Conservation (phyloP, 805 yeast species). For the Yarrowia keelungensis region DNA sequence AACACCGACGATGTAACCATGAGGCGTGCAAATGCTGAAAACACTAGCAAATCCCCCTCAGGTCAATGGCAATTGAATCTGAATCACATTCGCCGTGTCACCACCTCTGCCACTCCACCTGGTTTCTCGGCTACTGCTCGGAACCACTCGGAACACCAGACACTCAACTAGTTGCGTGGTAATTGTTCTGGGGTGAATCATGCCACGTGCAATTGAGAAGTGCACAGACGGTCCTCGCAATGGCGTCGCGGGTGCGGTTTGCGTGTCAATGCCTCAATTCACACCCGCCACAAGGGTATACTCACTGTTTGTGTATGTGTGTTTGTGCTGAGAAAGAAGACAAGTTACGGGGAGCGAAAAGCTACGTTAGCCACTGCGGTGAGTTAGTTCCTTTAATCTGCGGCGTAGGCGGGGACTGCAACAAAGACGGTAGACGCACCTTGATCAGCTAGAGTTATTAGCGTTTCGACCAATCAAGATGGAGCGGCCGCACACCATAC, state of each 20-base stretch:
- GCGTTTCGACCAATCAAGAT: constrained; percentile 27
- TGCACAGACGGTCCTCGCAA: not conserved
- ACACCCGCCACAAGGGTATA: not conserved
- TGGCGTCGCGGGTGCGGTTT: not conserved
- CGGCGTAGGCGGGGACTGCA: constrained; percentile 39
- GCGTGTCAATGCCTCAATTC: no score
- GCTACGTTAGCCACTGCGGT: constrained; percentile 30
- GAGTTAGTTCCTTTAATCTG: constrained; percentile 28
- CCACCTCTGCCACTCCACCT: not conserved
- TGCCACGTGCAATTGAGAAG: constrained; percentile 19
- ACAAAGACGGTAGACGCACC: constrained; percentile 32
- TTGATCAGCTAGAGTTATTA: constrained; percentile 8
- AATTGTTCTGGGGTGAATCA: not conserved
- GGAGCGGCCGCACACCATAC: constrained; percentile 30
- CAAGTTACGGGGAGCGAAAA: constrained; percentile 33
- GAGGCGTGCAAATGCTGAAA: no score
- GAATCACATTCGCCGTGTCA: no score
- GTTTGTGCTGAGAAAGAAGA: constrained; percentile 38
- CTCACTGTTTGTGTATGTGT: constrained; percentile 38
- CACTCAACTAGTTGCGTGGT: not conserved
- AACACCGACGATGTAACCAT: no score
- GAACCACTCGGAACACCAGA: not conserved
- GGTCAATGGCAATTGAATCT: no score
- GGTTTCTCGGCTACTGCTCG: constrained; percentile 4
- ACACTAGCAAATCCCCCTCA: no score